Conservation (phyloP, 208 protist genomes). For the Leishmania tropica region DNA sequence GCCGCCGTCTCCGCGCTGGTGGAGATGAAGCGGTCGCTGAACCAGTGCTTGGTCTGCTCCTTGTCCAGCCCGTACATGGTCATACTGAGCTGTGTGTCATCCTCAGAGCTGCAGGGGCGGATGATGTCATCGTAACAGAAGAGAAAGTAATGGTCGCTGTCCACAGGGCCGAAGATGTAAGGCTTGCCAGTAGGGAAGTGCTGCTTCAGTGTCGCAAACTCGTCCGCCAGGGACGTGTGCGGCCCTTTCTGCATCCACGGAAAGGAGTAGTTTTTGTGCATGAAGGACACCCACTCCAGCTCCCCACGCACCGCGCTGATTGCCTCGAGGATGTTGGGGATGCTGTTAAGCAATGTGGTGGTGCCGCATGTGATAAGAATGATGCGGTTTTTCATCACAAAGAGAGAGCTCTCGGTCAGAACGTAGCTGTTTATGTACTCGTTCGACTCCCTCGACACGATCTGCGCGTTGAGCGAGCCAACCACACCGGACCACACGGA, state of each 20-base stretch:
- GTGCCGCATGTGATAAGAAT: slow-evolving; percentile 95
- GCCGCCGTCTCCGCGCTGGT: slow-evolving; percentile 67
- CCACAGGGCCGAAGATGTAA: slow-evolving; percentile 91
- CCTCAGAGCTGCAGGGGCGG: slow-evolving; percentile 56
- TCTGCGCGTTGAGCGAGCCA: slow-evolving; percentile 81
- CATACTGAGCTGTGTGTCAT: slow-evolving; percentile 87
- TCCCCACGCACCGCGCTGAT: slow-evolving; percentile 81
- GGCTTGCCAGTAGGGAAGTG: slow-evolving; percentile 84
- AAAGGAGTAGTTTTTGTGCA: slow-evolving; percentile 94
- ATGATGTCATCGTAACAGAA: slow-evolving; percentile 92
- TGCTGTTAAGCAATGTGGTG: slow-evolving; percentile 91
- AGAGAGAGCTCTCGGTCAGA: slow-evolving; percentile 93
- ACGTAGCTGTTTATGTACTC: slow-evolving; percentile 92
- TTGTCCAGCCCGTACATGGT: slow-evolving; percentile 92
- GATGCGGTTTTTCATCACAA: slow-evolving; percentile 91
- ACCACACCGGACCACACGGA: slow-evolving; percentile 73
- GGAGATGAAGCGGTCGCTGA: slow-evolving; percentile 72
- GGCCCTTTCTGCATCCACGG: slow-evolving; percentile 91
- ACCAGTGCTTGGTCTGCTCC: slow-evolving; percentile 83
- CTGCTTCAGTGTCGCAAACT: slow-evolving; percentile 76
- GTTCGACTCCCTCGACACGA: slow-evolving; percentile 83
- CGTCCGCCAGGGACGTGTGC: slow-evolving; percentile 81
- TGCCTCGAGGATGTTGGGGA: slow-evolving; percentile 80
- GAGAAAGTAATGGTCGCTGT: slow-evolving; percentile 94
- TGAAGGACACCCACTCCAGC: slow-evolving; percentile 90